Evolutionary conservation across 2,329 filamentous ascomycete species (phyloP), one percentile per base, ranked within the genome.

Genomic region (Penicillium sp.): DNA sequence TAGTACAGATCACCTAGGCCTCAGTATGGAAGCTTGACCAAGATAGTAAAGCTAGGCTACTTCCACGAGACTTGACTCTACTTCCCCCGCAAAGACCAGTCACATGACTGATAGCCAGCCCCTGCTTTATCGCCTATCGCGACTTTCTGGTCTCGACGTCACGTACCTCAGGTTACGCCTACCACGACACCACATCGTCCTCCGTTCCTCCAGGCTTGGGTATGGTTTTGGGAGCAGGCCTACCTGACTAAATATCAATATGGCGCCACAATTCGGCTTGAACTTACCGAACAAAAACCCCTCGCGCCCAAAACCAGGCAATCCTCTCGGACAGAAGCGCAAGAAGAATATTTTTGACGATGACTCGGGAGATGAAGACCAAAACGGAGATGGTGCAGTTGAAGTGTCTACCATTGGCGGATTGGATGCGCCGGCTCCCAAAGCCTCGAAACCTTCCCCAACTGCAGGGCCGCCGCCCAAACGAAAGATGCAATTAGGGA

Each of bases 311-410:
- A 63, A 63, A 36, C 55, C 62, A n/a, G 60, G 61, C 16, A 54
- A 60, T 24, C 46, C 57, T n/a, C 50, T 62, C 10, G 60, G 61
- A 27, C 69, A 72, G 51, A 76, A 75, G 54, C 72, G 73, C 49
- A 76, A 75, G 60, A 73, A 71, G 49, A 67, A 68, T 10, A 67
- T 74, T 28, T 74, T 75, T 55, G 72, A 70, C 38, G 63, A 65
- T 13, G 70, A 71, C 38, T 71, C 70, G 1, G 71, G 71, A 28
- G 60, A 64, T 23, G 69, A 71, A 34, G 51, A 49, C 4, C 50
- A 62, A 11, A 48, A 57, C 29, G 44, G 51, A 27, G 44, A 58
- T 14, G 53, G 53, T 1, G 52, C 51, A 20, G 51, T 65, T 9
- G 69, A 71, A 46, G 66, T 73, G 16, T 63, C 67, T 9, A 69